Percentiles rank a stretch among this genome's conserved stretches.
Conservation (phyloP, 495 filamentous ascomycete genomes). For the Tuber borchii region DNA sequence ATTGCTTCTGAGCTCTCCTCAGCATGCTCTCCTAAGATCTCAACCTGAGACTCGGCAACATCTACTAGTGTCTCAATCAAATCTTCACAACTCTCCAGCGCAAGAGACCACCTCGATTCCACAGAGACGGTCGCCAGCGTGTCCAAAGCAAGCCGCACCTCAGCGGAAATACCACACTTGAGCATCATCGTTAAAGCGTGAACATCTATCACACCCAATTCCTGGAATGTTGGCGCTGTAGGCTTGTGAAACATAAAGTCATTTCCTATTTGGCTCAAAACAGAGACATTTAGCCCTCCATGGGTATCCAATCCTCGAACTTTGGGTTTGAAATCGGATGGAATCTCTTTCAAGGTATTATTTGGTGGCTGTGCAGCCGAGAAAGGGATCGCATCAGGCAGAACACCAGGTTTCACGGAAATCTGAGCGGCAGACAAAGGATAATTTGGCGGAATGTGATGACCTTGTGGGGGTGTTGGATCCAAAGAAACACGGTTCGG, state of each 20-base stretch:
- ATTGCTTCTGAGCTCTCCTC: conserved; percentile 79
- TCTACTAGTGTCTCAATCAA: conserved; percentile 81
- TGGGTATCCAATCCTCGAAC: conserved; percentile 55
- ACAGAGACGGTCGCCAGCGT: conserved; percentile 67
- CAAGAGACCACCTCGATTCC: conserved; percentile 54
- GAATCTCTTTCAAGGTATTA: conserved; percentile 51
- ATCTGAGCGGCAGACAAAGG: conserved; percentile 11
- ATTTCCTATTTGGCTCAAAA: conserved; percentile 55
- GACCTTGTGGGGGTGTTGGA: conserved; percentile 32
- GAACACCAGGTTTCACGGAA: conserved; percentile 32
- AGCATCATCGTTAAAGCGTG: conserved; percentile 85
- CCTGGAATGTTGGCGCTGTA: conserved; percentile 63
- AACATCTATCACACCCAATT: conserved; percentile 82
- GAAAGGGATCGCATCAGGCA: conserved; percentile 32
- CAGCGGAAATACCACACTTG: conserved; percentile 82
- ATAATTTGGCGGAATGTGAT: conserved; percentile 28
- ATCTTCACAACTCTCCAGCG: conserved; percentile 74
- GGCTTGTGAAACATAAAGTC: conserved; percentile 61
- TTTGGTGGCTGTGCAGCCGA: conserved; percentile 29
- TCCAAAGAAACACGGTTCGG: conserved; percentile 35
- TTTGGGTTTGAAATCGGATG: conserved; percentile 55
- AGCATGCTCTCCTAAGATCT: conserved; percentile 69
- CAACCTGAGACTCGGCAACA: conserved; percentile 80
- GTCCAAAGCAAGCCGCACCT: conserved; percentile 82
- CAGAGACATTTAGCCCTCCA: conserved; percentile 60